phyloP scores from a whole-genome alignment of 78 protist genomes.

The Chrysochromulina tobinii region DNA sequence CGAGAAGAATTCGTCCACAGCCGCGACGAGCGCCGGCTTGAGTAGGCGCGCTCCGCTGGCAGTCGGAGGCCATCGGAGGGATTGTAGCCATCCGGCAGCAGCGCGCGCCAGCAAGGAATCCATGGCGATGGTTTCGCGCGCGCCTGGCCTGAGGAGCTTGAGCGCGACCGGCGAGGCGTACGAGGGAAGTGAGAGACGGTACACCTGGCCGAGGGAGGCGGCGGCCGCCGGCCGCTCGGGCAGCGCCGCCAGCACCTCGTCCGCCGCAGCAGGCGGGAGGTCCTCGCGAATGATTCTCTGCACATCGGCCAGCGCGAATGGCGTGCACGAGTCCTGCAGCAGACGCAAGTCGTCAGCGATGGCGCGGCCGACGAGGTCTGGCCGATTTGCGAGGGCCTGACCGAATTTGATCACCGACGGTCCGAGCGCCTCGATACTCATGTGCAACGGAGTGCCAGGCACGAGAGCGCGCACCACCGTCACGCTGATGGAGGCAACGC shows the following conservation, averaged over 20 bases:
- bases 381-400: slow-evolving; percentile 4
- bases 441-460: too few species aligned
- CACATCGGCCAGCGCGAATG: background rate
- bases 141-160: slow-evolving; percentile 6
- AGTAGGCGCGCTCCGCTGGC: background rate
- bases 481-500: too few species aligned
- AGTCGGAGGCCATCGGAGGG: background rate
- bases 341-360: background rate
- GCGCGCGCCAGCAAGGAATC: slow-evolving; percentile 1
- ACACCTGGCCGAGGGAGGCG: slow-evolving; percentile 33
- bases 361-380: background rate
- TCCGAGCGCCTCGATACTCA: background rate
- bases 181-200: background rate
- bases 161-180: background rate
- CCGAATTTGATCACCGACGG: slow-evolving; percentile 9
- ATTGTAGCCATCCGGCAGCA: background rate
- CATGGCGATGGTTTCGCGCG: background rate
- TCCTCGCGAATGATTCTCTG: background rate
- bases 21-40: slow-evolving; percentile 1
- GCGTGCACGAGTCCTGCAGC: background rate
- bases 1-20: slow-evolving; percentile 21
- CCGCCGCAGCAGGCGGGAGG: background rate
- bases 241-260: background rate
- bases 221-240: background rate
- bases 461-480: too few species aligned